Evolutionary conservation across 306 rosid genomes (phyloP), one percentile per base, ranked within the genome.

Genomic region (Vicia sativa): DNA sequence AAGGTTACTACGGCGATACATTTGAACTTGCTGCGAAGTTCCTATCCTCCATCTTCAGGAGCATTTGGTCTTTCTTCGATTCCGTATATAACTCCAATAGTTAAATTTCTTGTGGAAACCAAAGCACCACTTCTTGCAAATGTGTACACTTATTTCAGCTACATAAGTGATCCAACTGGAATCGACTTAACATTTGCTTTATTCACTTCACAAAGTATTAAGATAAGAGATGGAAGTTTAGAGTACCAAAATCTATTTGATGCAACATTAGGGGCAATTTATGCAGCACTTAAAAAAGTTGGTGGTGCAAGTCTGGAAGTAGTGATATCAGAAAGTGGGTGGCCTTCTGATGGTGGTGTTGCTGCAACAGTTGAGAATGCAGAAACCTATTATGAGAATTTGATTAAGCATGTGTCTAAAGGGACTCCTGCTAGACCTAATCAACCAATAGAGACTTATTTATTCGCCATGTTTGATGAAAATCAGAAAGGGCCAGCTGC

Each of bases 91-190:
- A 67, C 44, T 2, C 86, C 86, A 25, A 74, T 87, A 2, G 42
- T 83, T 16, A 3, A 25, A 3, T 87, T 85, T 59, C 75, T 89
- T 0, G 69, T 3, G 11, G 41, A 11, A 14, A 83, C 65, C 29
- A 77, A 77, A 1, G 49, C 86, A 42, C 92, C 93, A 42, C 85
- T 89, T 49, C 90, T 87, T 18, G 86, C 71, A 0, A 89, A 87
- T 74, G 54, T 83, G 13, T 79, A 89, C 62, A 78, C 92, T 7
- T 89, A 87, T 53, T 73, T 82, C 6, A 39, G 58, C 65, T 78
- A 83, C 42, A 25, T 9, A 1, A 12, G 2, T 1, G 4, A 73
- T 64, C n/a, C 58, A 11, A 16, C 3, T 0, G 0, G 14, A 0
- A 50, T 50, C 10, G 57, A 50, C 12, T 2, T 50, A 4, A 4